phyloP scores from a whole-genome alignment of 805 yeast genomes.

The Wickerhamomyces rabaulensis region DNA sequence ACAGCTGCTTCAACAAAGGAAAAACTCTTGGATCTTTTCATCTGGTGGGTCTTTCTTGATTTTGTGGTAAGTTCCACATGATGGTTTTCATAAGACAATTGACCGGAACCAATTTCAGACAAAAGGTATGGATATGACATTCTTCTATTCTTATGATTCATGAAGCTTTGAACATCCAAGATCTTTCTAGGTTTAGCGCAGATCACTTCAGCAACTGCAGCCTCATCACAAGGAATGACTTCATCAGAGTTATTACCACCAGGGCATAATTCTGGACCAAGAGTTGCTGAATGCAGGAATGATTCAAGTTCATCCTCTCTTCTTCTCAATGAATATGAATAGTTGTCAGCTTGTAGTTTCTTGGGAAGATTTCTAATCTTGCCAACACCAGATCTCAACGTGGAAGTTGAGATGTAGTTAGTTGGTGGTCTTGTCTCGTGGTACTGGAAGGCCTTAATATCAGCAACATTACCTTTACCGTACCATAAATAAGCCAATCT shows the following conservation, averaged over 20 bases:
- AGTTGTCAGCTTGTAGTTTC: constrained; percentile 18
- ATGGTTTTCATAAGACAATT: constrained; percentile 24
- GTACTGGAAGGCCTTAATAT: constrained; percentile 23
- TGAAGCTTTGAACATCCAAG: constrained; percentile 13
- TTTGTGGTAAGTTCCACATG: constrained; percentile 5
- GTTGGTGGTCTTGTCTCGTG: constrained; percentile 6
- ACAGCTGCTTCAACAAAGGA: constrained; percentile 25
- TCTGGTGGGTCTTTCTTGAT: neutral
- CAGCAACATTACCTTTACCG: constrained; percentile 41
- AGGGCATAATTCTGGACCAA: neutral
- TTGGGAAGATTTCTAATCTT: constrained; percentile 21
- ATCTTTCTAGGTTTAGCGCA: neutral
- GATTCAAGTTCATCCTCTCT: constrained; percentile 3
- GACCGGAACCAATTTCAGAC: constrained; percentile 27
- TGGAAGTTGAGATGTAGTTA: constrained; percentile 8
- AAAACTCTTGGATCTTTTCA: constrained; percentile 33
- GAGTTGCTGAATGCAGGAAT: neutral
- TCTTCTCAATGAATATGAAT: neutral
- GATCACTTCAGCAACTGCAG: neutral
- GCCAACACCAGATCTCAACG: constrained; percentile 23
- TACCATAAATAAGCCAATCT: constrained; percentile 40
- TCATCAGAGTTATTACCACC: neutral
- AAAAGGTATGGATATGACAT: constrained; percentile 33
- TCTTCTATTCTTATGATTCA: constrained; percentile 29
- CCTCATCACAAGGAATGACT: neutral